phyloP scores from a whole-genome alignment of 2,329 filamentous ascomycete species.

The Fusarium sp. region DNA sequence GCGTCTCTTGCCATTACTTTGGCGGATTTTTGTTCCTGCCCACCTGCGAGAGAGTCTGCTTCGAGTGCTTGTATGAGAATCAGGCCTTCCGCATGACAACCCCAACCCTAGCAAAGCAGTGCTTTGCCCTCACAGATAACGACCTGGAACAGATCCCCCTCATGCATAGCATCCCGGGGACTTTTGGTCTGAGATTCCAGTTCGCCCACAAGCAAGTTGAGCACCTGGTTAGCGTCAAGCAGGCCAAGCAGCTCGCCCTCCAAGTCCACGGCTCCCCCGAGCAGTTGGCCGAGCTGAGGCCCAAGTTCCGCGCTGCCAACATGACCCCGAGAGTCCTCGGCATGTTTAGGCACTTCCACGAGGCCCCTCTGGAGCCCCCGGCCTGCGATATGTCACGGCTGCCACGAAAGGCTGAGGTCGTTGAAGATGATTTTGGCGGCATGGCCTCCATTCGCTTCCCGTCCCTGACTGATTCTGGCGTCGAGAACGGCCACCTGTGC shows the following conservation, averaged over 20 bases:
- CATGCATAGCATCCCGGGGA: conserved; percentile 41
- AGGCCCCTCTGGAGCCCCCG: conserved; percentile 36
- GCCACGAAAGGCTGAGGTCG: conserved; percentile 28
- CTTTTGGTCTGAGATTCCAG: conserved; percentile 35
- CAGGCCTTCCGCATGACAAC: conserved; percentile 43
- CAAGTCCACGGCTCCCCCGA: conserved; percentile 41
- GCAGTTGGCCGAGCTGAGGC: conserved; percentile 21
- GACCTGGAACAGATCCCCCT: conserved; percentile 37
- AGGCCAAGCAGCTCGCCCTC: conserved; percentile 44
- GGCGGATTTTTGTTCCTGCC: conserved; percentile 49
- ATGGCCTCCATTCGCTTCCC: conserved; percentile 45
- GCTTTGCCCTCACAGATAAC: conserved; percentile 38
- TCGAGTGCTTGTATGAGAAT: conserved; percentile 45
- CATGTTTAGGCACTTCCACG: conserved; percentile 35
- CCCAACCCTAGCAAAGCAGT: conserved; percentile 34
- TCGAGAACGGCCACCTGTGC: conserved; percentile 40
- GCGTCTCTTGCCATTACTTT: conserved; percentile 46
- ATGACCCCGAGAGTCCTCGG: conserved; percentile 31
- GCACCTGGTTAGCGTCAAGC: conserved; percentile 46
- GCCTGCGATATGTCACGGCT: conserved; percentile 40
- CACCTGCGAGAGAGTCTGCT: conserved; percentile 48
- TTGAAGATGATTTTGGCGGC: conserved; percentile 40
- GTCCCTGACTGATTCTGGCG: conserved; percentile 27
- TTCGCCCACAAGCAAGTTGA: conserved; percentile 25
- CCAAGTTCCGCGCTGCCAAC: conserved; percentile 15